Conservation (phyloP, 371 early-diverging fungal genomes). For the Zychaea mexicana region DNA sequence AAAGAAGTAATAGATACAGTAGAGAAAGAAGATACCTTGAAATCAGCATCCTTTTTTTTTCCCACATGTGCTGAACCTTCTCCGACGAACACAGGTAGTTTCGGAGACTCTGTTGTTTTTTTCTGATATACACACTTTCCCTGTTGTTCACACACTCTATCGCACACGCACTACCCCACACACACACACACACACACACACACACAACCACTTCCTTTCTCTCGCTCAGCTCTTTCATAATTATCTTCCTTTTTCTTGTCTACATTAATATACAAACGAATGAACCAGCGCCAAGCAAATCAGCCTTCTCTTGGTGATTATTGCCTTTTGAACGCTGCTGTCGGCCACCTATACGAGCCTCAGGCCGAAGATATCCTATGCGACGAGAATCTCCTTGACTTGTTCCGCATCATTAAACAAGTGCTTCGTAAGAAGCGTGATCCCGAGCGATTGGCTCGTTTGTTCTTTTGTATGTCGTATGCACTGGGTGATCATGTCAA, state of each 20-base stretch:
- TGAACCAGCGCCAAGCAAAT: background rate
- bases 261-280: no score
- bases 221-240: background rate
- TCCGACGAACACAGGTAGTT: no score
- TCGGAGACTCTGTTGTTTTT: no score
- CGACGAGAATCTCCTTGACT: constrained; percentile 44
- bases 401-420: constrained; percentile 44
- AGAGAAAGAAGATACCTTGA: no score
- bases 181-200: no score
- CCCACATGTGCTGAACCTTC: no score
- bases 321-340: constrained; percentile 1
- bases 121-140: no score
- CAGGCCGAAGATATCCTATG: constrained; percentile 49
- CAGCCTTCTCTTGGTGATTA: background rate
- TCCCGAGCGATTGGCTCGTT: constrained; percentile 38
- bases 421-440: constrained; percentile 41
- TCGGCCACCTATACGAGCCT: constrained; percentile 20
- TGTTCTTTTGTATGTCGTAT: constrained; percentile 46
- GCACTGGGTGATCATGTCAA: constrained; percentile 44
- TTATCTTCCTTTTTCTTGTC: background rate
- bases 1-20: no score
- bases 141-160: no score
- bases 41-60: no score
- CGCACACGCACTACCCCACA: no score
- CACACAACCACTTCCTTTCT: no score